Evolutionary conservation across 495 filamentous ascomycete genomes (phyloP).

Genomic region (Hypoxylon subgilvum): DNA sequence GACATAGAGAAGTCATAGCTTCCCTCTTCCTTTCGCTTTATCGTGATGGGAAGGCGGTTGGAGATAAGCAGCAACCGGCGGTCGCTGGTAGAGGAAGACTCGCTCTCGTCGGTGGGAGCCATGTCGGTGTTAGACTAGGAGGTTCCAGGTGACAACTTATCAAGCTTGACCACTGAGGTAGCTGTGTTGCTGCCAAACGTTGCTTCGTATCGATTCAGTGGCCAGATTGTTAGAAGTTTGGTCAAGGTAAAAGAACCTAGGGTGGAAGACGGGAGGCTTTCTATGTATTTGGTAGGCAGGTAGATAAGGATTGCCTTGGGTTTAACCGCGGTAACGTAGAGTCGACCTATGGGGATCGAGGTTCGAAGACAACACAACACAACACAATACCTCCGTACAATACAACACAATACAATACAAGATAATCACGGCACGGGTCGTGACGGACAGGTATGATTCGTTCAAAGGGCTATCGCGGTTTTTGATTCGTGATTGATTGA

Average conservation of each 20-base stretch:
- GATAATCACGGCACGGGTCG: constrained; percentile 11
- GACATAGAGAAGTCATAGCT: constrained; percentile 90
- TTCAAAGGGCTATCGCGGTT: constrained; percentile 7
- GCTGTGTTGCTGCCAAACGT: background rate
- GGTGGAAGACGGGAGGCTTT: background rate
- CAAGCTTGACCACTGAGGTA: background rate
- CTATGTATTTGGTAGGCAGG: constrained; percentile 2
- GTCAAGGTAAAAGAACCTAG: background rate
- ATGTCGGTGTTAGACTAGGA: constrained; percentile 23
- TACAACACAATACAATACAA: constrained; percentile 11
- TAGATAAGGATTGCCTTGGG: background rate
- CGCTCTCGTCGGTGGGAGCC: constrained; percentile 33
- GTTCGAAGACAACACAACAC: background rate
- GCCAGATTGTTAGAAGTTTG: background rate
- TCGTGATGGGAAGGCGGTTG: constrained; percentile 92
- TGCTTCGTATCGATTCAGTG: background rate
- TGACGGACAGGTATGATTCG: constrained; percentile 27
- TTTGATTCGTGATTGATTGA: constrained; percentile 25
- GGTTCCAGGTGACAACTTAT: background rate
- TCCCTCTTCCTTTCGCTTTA: constrained; percentile 83
- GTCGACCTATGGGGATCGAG: constrained; percentile 8
- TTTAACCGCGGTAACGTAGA: constrained; percentile 17
- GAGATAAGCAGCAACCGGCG: constrained; percentile 80
- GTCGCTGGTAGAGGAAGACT: constrained; percentile 33
- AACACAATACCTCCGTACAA: too few relatives aligned